Conservation (phyloP, 306 rosid species). For the Glycine tomentella region DNA sequence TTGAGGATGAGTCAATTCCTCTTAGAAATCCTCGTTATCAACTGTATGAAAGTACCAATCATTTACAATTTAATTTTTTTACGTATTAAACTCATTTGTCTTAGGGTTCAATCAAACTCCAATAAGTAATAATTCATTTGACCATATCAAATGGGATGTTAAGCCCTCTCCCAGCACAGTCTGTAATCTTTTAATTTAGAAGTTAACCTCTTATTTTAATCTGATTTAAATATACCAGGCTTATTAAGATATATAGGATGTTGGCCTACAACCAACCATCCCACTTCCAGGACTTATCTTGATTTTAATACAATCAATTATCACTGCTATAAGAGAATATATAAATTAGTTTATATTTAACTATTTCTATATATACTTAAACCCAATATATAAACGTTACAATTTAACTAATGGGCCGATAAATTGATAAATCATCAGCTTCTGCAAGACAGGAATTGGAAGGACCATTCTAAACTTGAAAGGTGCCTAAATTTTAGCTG, state of each 20-base stretch:
- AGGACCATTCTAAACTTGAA: constrained; percentile 8
- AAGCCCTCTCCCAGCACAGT: neutral
- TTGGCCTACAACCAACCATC: neutral
- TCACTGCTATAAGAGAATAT: neutral
- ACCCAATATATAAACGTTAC: neutral
- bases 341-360: neutral
- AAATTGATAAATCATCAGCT: too few species aligned
- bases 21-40: too few species aligned
- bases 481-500: constrained; percentile 18
- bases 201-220: neutral
- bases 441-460: neutral
- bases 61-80: neutral
- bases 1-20: too few species aligned
- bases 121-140: too few species aligned
- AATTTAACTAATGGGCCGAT: neutral
- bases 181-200: too few species aligned
- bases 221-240: neutral
- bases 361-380: neutral
- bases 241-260: neutral
- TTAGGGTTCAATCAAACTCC: neutral
- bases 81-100: neutral
- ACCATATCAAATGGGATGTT: neutral
- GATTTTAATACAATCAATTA: neutral
- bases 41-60: neutral
- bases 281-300: neutral